A percentile compares a stretch with the other conserved stretches of the same genome.
phyloP scores from a whole-genome alignment of 805 yeast species.

The Spathaspora passalidarum region DNA sequence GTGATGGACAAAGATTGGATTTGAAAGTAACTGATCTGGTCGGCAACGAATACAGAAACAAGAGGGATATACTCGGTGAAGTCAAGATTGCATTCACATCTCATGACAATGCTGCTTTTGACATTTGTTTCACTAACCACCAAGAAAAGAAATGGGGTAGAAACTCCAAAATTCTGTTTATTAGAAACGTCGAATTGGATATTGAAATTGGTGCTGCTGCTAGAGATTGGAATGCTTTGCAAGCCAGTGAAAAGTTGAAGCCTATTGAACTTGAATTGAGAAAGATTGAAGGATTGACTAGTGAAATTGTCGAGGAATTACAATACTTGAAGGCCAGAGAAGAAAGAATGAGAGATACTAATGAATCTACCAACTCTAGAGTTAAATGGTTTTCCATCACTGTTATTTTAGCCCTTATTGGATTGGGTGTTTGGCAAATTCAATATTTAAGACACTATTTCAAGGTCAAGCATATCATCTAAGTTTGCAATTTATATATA shows the following conservation, averaged over 20 bases:
- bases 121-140: constrained; percentile 82
- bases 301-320: constrained; percentile 76
- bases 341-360: constrained; percentile 91
- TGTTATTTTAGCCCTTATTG: constrained; percentile 64
- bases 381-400: constrained; percentile 82
- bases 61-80: constrained; percentile 71
- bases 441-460: constrained; percentile 89
- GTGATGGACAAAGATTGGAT: constrained; percentile 84
- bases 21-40: constrained; percentile 68
- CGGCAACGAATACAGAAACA: constrained; percentile 79
- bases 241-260: constrained; percentile 87
- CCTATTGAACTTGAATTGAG: constrained; percentile 91
- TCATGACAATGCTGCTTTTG: constrained; percentile 79
- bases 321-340: constrained; percentile 85
- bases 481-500: constrained; percentile 4
- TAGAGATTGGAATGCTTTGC: constrained; percentile 95
- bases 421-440: constrained; percentile 90
- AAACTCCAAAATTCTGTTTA: constrained; percentile 40
- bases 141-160: constrained; percentile 27
- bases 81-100: constrained; percentile 81
- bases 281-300: constrained; percentile 79
- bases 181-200: constrained; percentile 81
- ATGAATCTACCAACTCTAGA: constrained; percentile 92
- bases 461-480: constrained; percentile 78
- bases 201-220: constrained; percentile 96